Evolutionary conservation across 1,139 yeast species (phyloP).

Genomic region (Taphrina deformans): DNA sequence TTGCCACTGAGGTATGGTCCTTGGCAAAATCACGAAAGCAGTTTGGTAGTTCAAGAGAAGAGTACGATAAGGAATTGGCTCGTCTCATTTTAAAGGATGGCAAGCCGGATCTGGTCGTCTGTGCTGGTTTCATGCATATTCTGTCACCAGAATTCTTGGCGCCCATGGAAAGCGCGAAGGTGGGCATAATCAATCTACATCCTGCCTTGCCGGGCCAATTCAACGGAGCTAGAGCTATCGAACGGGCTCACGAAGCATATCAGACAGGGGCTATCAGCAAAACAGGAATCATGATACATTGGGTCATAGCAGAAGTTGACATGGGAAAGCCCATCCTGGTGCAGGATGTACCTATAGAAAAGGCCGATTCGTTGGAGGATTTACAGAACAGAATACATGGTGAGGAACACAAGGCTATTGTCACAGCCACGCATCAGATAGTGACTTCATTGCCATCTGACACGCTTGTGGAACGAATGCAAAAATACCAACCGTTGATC

Average conservation of each 20-base stretch:
- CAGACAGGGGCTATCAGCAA: constrained; percentile 69
- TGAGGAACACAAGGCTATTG: constrained; percentile 85
- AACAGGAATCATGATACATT: constrained; percentile 97
- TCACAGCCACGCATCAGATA: constrained; percentile 57
- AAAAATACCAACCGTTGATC: constrained; percentile 71
- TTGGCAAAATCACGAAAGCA: constrained; percentile 69
- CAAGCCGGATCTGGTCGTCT: constrained; percentile 80
- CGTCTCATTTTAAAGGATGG: constrained; percentile 53
- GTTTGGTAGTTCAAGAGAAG: constrained; percentile 64
- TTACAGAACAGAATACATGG: constrained; percentile 84
- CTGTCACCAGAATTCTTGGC: constrained; percentile 71
- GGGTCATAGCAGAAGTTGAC: constrained; percentile 91
- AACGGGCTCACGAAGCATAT: constrained; percentile 93
- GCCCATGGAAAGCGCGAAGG: constrained; percentile 60
- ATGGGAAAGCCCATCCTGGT: constrained; percentile 86
- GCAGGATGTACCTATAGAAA: constrained; percentile 66
- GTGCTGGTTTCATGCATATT: constrained; percentile 98
- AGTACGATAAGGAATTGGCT: constrained; percentile 77
- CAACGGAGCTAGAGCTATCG: constrained; percentile 96
- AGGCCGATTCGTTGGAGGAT: constrained; percentile 71
- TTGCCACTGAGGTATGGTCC: constrained; percentile 69
- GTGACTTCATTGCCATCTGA: constrained; percentile 53
- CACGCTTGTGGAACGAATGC: constrained; percentile 76
- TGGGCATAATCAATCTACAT: constrained; percentile 85
- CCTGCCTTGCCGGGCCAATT: constrained; percentile 97